These are phyloP conservation scores for Excoecaria agallocha DNA, from an alignment of 345 rosid genomes.

Conservation along the genomic window DNA sequence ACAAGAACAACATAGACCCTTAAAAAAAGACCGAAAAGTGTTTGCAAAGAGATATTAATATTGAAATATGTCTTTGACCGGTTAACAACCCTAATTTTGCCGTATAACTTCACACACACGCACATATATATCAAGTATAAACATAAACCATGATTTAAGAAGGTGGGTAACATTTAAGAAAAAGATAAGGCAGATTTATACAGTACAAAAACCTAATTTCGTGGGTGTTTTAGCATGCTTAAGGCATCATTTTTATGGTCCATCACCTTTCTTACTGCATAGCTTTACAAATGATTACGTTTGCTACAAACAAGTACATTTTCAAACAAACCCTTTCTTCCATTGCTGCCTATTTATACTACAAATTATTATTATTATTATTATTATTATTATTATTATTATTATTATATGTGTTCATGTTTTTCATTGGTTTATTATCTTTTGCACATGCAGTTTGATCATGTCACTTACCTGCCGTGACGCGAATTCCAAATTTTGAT, in stretches of 20 bases:
- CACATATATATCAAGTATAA: neutral
- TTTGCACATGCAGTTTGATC: too few species aligned
- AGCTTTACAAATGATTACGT: slow-evolving; percentile 36
- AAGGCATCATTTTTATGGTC: slow-evolving; percentile 28
- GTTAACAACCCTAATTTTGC: neutral
- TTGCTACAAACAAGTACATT: slow-evolving; percentile 34
- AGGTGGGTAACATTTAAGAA: slow-evolving; percentile 20
- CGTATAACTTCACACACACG: too few species aligned
- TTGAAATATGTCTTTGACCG: slow-evolving; percentile 28
- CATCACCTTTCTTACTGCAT: slow-evolving; percentile 14
- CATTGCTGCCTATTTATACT: slow-evolving; percentile 28
- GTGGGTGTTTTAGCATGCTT: slow-evolving; percentile 26
- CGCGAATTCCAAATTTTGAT: too few species aligned
- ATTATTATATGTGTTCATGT: too few species aligned
- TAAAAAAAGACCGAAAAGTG: slow-evolving; percentile 15
- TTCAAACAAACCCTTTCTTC: slow-evolving; percentile 7
- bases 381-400: too few species aligned
- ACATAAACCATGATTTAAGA: slow-evolving; percentile 21
- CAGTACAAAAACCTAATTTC: neutral
- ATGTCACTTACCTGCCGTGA: too few species aligned
- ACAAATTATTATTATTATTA: slow-evolving; percentile 23
- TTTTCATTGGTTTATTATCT: too few species aligned
- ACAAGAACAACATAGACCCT: too few species aligned
- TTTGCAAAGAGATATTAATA: slow-evolving; percentile 18
- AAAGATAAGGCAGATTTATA: neutral